Percentiles rank a stretch among this genome's conserved stretches.
Evolutionary conservation across 179 eudicot genomes (phyloP).

Genomic region (Beta macrorhiza): DNA sequence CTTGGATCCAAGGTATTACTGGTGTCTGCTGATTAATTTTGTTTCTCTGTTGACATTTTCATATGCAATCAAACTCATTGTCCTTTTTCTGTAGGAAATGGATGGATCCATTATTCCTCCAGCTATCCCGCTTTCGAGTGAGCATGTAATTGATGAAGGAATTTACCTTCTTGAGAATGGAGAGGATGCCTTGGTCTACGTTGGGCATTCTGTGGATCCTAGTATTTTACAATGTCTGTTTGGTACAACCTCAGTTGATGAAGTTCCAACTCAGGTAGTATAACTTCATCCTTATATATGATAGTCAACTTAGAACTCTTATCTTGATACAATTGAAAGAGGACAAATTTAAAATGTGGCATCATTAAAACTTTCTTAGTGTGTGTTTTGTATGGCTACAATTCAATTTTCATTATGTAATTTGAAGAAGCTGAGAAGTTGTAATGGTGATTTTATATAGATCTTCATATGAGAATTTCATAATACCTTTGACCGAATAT

Average conservation of each 20-base stretch:
- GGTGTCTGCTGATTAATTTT: constrained; percentile 9
- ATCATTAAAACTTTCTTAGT: not conserved
- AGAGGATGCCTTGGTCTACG: constrained; percentile 73
- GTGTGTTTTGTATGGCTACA: not conserved
- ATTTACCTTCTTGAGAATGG: constrained; percentile 96
- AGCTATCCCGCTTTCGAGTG: constrained; percentile 78
- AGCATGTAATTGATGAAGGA: constrained; percentile 73
- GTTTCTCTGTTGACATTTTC: not conserved
- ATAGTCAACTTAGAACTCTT: not conserved
- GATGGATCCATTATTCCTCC: constrained; percentile 66
- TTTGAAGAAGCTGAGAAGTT: not conserved
- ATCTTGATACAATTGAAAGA: not conserved
- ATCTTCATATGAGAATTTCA: not conserved
- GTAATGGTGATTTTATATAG: not conserved
- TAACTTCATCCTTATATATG: not conserved
- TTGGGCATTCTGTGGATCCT: constrained; percentile 65
- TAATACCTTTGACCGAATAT: not conserved
- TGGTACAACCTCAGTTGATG: constrained; percentile 64
- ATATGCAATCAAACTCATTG: not conserved
- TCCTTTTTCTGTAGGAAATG: constrained; percentile 43
- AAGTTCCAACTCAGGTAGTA: constrained; percentile 76
- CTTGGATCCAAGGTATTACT: constrained; percentile 63
- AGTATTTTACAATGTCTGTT: constrained; percentile 54
- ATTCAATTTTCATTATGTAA: not conserved
- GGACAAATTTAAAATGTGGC: not conserved